A percentile compares a stretch with the other conserved stretches of the same genome.
phyloP scores from a whole-genome alignment of 352 stramenopile genomes.

The Phytophthora ohioensis region DNA sequence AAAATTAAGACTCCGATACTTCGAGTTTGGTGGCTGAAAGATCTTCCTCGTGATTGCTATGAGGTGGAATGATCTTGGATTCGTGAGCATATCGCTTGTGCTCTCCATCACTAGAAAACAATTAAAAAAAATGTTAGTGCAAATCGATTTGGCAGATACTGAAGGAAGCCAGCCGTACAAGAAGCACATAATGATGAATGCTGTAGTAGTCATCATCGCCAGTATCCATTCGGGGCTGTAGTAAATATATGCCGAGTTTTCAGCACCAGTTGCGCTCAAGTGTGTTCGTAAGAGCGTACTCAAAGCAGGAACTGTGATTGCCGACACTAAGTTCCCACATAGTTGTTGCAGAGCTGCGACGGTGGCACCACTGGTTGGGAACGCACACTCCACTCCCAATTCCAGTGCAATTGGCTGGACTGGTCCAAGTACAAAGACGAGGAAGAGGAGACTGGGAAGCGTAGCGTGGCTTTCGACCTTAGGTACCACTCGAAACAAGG shows the following conservation, averaged over 20 bases:
- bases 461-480: slow-evolving; percentile 36
- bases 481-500: slow-evolving; percentile 50
- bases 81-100: slow-evolving; percentile 57
- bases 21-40: not conserved
- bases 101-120: slow-evolving; percentile 48
- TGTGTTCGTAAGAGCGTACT: slow-evolving; percentile 52
- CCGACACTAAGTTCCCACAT: slow-evolving; percentile 76
- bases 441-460: slow-evolving; percentile 47
- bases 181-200: slow-evolving; percentile 58
- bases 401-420: slow-evolving; percentile 72
- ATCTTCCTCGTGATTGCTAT: not conserved
- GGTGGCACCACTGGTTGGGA: slow-evolving; percentile 73
- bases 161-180: slow-evolving; percentile 41
- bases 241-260: slow-evolving; percentile 43
- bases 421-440: slow-evolving; percentile 64
- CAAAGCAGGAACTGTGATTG: slow-evolving; percentile 56
- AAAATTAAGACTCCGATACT: not conserved
- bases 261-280: slow-evolving; percentile 42
- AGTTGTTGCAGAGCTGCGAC: slow-evolving; percentile 77
- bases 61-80: slow-evolving; percentile 39
- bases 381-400: slow-evolving; percentile 72
- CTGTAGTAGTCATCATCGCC: slow-evolving; percentile 45
- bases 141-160: not conserved
- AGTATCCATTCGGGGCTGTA: slow-evolving; percentile 61
- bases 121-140: slow-evolving; percentile 6